phyloP scores from a whole-genome alignment of 1,284 basidiomycete species.

The Earliella scabrosa region DNA sequence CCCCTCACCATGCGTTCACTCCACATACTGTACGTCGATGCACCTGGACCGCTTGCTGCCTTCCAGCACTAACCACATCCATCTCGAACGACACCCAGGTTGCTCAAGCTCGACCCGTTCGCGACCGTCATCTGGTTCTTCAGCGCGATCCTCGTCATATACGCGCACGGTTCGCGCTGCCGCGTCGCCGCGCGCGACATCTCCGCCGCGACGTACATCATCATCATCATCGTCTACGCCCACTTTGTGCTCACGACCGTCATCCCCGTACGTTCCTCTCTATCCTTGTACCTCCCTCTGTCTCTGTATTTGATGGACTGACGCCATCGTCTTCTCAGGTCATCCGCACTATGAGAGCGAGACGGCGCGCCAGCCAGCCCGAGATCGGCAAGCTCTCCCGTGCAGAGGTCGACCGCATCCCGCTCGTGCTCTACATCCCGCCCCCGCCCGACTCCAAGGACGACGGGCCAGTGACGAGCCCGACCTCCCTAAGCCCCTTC shows the following conservation, averaged over 20 bases:
- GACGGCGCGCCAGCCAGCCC: slow-evolving; percentile 35
- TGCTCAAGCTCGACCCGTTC: slow-evolving; percentile 32
- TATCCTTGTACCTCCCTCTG: not conserved
- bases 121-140: slow-evolving; percentile 74
- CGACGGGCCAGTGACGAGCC: slow-evolving; percentile 49
- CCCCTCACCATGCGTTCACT: slow-evolving; percentile 6
- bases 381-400: slow-evolving; percentile 67
- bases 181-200: slow-evolving; percentile 48
- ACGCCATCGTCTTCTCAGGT: too few species aligned
- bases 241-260: slow-evolving; percentile 75
- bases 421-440: slow-evolving; percentile 78
- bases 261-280: slow-evolving; percentile 51
- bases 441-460: slow-evolving; percentile 50
- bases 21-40: slow-evolving; percentile 12
- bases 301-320: too few species aligned
- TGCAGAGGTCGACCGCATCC: slow-evolving; percentile 69
- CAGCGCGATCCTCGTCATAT: slow-evolving; percentile 69
- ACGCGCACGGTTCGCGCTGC: slow-evolving; percentile 69
- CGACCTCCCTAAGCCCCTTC: slow-evolving; percentile 39
- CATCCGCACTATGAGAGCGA: slow-evolving; percentile 65
- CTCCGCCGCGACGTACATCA: not conserved
- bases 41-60: too few species aligned
- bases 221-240: slow-evolving; percentile 45
- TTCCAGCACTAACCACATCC: too few species aligned
- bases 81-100: too few species aligned